Percentiles rank a stretch among this genome's conserved stretches.
These are phyloP conservation scores for Oryza meyeriana DNA, from an alignment of 176 grass and related monocot species.

Conservation along the genomic window DNA sequence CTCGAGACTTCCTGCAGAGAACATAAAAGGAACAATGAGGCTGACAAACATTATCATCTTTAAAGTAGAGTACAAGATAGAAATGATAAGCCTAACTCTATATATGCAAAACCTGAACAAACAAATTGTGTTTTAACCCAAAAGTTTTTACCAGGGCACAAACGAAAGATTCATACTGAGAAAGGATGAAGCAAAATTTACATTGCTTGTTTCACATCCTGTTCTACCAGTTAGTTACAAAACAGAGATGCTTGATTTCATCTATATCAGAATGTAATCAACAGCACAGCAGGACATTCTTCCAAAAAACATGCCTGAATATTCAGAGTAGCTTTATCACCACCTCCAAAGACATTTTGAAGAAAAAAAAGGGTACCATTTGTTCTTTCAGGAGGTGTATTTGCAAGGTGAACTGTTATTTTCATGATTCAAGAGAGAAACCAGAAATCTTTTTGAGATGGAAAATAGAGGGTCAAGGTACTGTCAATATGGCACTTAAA, in stretches of 20 bases:
- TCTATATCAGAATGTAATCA: background rate
- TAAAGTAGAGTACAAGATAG: constrained; percentile 6
- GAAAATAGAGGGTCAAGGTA: constrained; percentile 1
- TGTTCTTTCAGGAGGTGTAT: background rate
- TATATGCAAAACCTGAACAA: constrained; percentile 9
- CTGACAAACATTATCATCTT: background rate
- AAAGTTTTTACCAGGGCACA: background rate
- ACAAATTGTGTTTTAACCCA: background rate
- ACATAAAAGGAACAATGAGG: constrained; percentile 21
- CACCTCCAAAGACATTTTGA: background rate
- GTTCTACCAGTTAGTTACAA: background rate
- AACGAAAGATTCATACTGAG: background rate
- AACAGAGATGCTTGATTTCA: background rate
- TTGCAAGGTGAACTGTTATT: background rate
- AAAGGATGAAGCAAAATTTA: constrained; percentile 1
- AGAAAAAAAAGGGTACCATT: background rate
- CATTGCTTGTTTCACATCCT: background rate
- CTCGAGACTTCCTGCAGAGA: constrained; percentile 72
- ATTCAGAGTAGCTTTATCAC: background rate
- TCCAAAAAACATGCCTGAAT: constrained; percentile 6
- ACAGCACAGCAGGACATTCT: background rate
- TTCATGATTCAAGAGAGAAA: background rate
- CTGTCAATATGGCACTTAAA: background rate
- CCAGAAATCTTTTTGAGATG: background rate
- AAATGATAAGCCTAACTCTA: background rate